A percentile compares a stretch with the other conserved stretches of the same genome.
Evolutionary conservation across 805 yeast genomes (phyloP).

Genomic region (Wickerhamomyces strasburgensis): DNA sequence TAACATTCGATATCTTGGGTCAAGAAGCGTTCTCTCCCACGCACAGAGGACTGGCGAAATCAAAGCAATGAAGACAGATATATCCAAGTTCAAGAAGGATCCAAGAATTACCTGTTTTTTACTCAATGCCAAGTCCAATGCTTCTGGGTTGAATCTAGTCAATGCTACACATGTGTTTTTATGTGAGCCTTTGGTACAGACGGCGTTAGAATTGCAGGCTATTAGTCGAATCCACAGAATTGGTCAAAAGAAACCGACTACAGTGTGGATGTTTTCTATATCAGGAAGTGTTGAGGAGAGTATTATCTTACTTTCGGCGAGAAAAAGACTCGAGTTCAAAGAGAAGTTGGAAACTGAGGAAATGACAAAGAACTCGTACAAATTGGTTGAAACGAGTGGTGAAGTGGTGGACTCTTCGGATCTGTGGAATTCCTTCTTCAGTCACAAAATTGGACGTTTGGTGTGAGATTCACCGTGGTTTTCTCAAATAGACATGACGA

Average conservation of each 20-base stretch:
- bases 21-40: conserved; percentile 27
- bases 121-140: conserved; percentile 78
- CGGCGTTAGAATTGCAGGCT: conserved; percentile 86
- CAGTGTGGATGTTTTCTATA: conserved; percentile 89
- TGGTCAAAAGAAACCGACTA: conserved; percentile 78
- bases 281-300: conserved; percentile 85
- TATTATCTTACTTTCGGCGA: conserved; percentile 63
- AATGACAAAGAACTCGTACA: conserved; percentile 45
- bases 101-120: conserved; percentile 74
- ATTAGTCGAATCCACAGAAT: conserved; percentile 88
- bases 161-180: conserved; percentile 91
- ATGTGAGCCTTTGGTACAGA: conserved; percentile 88
- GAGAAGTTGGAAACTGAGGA: conserved; percentile 49
- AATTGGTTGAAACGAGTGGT: conserved; percentile 46
- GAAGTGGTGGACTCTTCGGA: conserved; percentile 56
- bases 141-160: conserved; percentile 84
- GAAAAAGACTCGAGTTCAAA: conserved; percentile 42
- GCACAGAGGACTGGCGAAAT: conserved; percentile 1
- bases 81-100: conserved; percentile 56
- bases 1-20: conserved; percentile 52
- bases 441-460: conserved; percentile 16
- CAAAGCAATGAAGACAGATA: conserved; percentile 26
- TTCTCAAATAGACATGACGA: not conserved
- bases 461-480: conserved; percentile 2
- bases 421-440: conserved; percentile 59